Evolutionary conservation across 768 basidiomycete genomes (phyloP).

Genomic region (Exidia glandulosa): DNA sequence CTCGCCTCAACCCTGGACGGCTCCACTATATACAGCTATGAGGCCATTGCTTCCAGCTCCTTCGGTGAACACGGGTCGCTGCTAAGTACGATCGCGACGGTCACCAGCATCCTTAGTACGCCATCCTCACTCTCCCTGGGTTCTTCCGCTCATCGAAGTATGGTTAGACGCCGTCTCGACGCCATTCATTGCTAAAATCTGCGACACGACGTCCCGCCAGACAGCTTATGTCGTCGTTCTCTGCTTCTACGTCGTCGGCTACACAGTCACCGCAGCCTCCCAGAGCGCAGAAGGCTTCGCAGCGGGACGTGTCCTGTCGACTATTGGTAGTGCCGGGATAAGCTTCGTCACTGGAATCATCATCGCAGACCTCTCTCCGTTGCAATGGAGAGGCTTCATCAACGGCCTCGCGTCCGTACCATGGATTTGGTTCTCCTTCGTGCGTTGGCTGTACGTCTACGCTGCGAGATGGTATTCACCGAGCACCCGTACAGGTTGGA

Average conservation of each 20-base stretch:
- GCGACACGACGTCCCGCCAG: constrained; percentile 39
- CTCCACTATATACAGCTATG: neutral
- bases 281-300: constrained; percentile 17
- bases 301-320: constrained; percentile 12
- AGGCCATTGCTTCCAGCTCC: neutral
- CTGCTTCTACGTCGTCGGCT: constrained; percentile 32
- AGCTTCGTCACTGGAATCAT: constrained; percentile 10
- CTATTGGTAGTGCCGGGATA: constrained; percentile 2
- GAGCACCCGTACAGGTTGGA: neutral
- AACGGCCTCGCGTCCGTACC: neutral
- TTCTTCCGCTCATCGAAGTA: neutral
- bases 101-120: neutral
- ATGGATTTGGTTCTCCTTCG: neutral
- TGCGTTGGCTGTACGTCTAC: no score
- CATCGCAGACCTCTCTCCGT: constrained; percentile 18
- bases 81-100: neutral
- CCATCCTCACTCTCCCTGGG: neutral
- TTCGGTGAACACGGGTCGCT: neutral
- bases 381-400: constrained; percentile 17
- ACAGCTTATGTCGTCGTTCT: constrained; percentile 29
- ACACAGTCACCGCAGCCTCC: constrained; percentile 23
- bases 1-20: neutral
- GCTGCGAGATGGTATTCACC: neutral
- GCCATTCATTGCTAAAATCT: constrained; percentile 43
- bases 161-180: constrained; percentile 19